A percentile compares a stretch with the other conserved stretches of the same genome.
phyloP scores from a whole-genome alignment of 345 rosid species.

The Linum tenue region DNA sequence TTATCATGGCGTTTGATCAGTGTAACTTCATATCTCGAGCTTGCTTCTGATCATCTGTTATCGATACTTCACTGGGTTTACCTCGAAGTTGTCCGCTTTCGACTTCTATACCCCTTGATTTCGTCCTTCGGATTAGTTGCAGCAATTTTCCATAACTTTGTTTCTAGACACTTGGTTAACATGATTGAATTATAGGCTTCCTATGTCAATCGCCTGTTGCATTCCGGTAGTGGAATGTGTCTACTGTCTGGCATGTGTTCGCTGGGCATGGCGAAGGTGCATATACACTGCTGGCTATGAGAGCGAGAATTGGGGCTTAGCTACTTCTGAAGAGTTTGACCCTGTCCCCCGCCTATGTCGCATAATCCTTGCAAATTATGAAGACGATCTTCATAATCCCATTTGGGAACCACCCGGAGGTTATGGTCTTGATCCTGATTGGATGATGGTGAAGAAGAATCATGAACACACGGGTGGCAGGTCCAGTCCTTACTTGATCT shows the following conservation, averaged over 20 bases:
- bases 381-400: slow-evolving; percentile 67
- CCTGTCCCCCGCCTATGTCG: slow-evolving; percentile 77
- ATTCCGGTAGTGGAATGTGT: slow-evolving; percentile 79
- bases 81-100: not conserved
- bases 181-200: slow-evolving; percentile 36
- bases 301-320: slow-evolving; percentile 80
- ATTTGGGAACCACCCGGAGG: slow-evolving; percentile 89
- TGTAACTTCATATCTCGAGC: not conserved
- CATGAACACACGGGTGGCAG: slow-evolving; percentile 56
- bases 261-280: slow-evolving; percentile 86
- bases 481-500: slow-evolving; percentile 72
- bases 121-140: not conserved
- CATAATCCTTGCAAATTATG: slow-evolving; percentile 56
- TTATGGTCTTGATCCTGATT: slow-evolving; percentile 65
- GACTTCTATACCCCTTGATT: not conserved
- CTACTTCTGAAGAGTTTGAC: slow-evolving; percentile 64
- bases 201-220: slow-evolving; percentile 79
- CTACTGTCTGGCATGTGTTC: slow-evolving; percentile 77
- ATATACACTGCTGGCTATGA: slow-evolving; percentile 83
- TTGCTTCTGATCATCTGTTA: not conserved
- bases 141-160: not conserved
- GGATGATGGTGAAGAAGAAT: slow-evolving; percentile 47
- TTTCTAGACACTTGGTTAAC: slow-evolving; percentile 8
- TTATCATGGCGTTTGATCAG: not conserved
- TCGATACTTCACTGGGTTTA: no score